Base-by-base conservation (phyloP, 2,329 filamentous ascomycete genomes). In the Phoma sp. region DNA sequence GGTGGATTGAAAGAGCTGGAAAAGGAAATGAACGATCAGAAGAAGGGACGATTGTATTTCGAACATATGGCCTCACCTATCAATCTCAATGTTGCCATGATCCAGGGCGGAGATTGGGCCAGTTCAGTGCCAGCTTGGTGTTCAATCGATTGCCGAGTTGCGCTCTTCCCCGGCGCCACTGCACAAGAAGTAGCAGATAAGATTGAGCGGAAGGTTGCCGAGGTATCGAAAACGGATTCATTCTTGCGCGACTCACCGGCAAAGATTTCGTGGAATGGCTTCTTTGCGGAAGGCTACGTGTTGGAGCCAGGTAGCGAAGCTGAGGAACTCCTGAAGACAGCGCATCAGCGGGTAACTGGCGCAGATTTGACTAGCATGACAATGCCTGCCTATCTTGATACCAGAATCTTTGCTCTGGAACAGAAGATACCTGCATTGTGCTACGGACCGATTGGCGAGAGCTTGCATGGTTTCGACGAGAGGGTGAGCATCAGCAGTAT, bases 41-140 rank as follows among this genome's bases (percentile, higher is more conserved):
- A 59, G 45, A 47, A 59, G 32, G 59, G 59, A 7, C 25, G 56
- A 10, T 28, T 61, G 11, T 56, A 61, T 25, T 61, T 61, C 21
- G 59, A 59, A 32, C 53, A 61, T 18, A 47, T 59, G 32, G 53
- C 37, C 7, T 59, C 57, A 9, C 61, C 56, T 1, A 59, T 62
- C 38, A 58, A 63, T 20, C 60, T 65, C 3, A 63, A 63, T 23
- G 56, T 65, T 15, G 62, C 59, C 7, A 64, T 60, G 53, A 64
- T 64, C 15, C 51, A 61, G 17, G 62, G 62, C 15, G 62, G 62
- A 21, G 62, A 65, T 29, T 65, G 62, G 62, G 58, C 62, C 6
- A 62, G 59, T 25, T 61, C 57, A 11, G 62, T 65, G 3, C 60
- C 62, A 14, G 62, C 62, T 2, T 65, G 62, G 62, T 63, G 62